Evolutionary conservation across 2,329 filamentous ascomycete species (phyloP).

Genomic region (Hirsutella rhossiliensis): DNA sequence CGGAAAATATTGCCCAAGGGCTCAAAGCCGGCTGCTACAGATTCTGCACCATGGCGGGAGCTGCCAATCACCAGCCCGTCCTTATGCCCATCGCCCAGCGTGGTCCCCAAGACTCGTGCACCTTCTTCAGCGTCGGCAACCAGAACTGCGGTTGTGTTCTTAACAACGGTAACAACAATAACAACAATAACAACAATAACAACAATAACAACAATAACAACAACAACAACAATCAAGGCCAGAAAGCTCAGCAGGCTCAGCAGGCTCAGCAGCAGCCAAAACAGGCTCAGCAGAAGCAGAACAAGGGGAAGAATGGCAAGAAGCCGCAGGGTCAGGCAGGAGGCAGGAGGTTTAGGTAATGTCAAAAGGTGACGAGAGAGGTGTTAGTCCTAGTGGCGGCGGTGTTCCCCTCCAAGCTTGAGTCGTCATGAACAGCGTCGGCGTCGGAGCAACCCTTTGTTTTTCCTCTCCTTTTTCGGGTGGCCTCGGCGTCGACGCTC

Average conservation of each 20-base stretch:
- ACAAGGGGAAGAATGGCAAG: neutral
- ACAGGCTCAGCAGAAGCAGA: neutral
- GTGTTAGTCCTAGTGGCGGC: neutral
- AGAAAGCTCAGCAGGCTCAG: conserved; percentile 4
- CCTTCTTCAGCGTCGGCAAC: conserved; percentile 41
- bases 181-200: conserved; percentile 5
- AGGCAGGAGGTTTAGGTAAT: neutral
- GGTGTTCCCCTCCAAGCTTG: no score
- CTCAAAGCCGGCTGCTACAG: conserved; percentile 53
- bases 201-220: conserved; percentile 2
- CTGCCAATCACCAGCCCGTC: conserved; percentile 56
- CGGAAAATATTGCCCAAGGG: conserved; percentile 31
- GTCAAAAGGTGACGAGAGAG: neutral
- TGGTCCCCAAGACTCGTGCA: conserved; percentile 54
- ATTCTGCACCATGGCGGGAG: conserved; percentile 49
- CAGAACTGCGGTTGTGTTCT: conserved; percentile 1
- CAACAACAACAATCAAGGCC: conserved; percentile 3
- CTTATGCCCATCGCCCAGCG: conserved; percentile 56
- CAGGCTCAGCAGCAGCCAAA: neutral
- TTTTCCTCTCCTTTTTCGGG: no score
- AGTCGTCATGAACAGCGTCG: no score
- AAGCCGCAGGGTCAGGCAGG: neutral
- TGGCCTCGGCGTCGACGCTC: no score
- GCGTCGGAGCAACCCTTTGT: no score
- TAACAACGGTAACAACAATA: conserved; percentile 5